Evolutionary conservation across 1,284 basidiomycete genomes (phyloP).

Genomic region (Microbotryum scabiosae): DNA sequence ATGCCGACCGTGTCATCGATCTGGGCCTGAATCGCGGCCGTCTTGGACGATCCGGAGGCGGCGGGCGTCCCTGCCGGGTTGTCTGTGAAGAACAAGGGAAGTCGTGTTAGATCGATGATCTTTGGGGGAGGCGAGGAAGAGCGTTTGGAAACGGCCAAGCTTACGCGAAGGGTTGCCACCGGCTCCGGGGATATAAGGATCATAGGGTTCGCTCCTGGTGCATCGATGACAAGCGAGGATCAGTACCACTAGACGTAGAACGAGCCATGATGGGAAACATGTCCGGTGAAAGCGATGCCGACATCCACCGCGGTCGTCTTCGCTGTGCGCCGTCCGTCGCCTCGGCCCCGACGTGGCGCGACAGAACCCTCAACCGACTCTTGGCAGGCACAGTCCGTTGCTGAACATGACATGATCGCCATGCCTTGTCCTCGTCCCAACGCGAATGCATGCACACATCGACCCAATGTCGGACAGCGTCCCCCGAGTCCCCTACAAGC

Average conservation of each 20-base stretch:
- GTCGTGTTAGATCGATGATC: slow-evolving; percentile 8
- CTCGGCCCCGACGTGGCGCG: neutral
- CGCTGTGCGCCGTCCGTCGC: neutral
- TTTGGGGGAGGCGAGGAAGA: slow-evolving; percentile 3
- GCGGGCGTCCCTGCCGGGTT: neutral
- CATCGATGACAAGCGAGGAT: neutral
- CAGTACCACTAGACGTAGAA: neutral
- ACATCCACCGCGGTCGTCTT: neutral
- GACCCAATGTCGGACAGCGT: no score
- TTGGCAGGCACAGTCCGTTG: no score
- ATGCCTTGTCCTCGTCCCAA: no score
- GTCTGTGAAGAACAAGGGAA: neutral
- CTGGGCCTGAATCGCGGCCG: slow-evolving; percentile 83
- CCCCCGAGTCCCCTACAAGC: no score
- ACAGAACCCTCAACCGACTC: neutral
- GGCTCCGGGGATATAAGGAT: slow-evolving; percentile 78
- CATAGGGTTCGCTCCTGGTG: slow-evolving; percentile 63
- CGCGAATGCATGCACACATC: no score
- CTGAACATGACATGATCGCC: no score
- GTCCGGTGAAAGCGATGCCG: neutral
- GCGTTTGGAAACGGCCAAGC: neutral
- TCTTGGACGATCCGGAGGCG: slow-evolving; percentile 45
- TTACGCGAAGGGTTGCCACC: slow-evolving; percentile 43
- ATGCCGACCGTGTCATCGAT: slow-evolving; percentile 92
- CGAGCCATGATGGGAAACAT: neutral